Base-by-base conservation (phyloP, 164 flowering plant species). In the Vitis riparia region DNA sequence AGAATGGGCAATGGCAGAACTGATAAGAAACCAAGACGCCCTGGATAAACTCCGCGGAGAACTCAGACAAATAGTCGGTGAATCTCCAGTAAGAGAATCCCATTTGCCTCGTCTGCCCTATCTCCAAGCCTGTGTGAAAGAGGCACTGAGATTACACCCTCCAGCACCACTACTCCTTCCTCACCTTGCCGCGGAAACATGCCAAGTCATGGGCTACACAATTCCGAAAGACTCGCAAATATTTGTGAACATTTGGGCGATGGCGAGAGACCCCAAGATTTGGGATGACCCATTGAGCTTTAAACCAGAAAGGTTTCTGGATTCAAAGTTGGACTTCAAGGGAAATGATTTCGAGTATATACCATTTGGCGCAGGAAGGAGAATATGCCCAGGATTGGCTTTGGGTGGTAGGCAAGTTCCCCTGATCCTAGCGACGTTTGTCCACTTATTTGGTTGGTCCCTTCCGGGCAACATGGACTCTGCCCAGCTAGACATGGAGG, bases 1-100 rank as follows among this genome's bases (percentile, higher is more conserved):
- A n/a, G 78, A 76, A 23, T 76, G 78, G 78, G 78, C 78, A 29
- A 66, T 76, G 75, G 65, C 75, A 15, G 78, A 76, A 32, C 78
- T 76, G 10, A 71, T 76, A 0, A 30, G 55, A 0, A 62, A 58
- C 0, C 75, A 75, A 0, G 29, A 67, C 0, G 3, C 23, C 2
- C 0, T 75, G 51, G 14, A 50, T 1, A 75, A 65, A 51, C 66
- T 70, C 11, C 17, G 53, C 10, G 19, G 37, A 0, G 77, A 75
- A 49, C 62, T 75, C 9, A 23, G 12, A 0, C 23, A 65, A 47
- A 61, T 67, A 9, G 51, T 76, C 6, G 75, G 78, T 3, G 64
- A 68, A 10, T 2, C 14, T 2, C 13, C 17, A 2, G 66, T 76
- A 7, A 50, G 50, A 32, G 75, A 71, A 30, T 71, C 78, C 2